phyloP scores from a whole-genome alignment of 2,329 filamentous ascomycete species.

The Myriangium duriaei region DNA sequence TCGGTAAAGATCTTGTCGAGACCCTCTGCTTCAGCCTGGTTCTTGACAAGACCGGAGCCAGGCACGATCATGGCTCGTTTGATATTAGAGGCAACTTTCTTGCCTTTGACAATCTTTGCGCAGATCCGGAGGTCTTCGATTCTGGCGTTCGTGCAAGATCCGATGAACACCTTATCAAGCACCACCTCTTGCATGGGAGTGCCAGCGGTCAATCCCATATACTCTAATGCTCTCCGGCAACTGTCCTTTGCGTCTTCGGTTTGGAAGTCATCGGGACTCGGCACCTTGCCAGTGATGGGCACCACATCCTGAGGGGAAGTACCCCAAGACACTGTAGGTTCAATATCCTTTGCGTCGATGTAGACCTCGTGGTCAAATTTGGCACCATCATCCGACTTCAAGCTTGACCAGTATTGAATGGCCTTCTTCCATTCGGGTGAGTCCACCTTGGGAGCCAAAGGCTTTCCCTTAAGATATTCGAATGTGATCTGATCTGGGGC shows the following conservation, averaged over 20 bases:
- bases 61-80: conserved; percentile 95
- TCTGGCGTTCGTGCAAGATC: conserved; percentile 92
- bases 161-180: conserved; percentile 95
- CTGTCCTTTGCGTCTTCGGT: conserved; percentile 68
- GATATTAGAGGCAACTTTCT: conserved; percentile 74
- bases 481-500: conserved; percentile 90
- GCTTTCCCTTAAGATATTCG: conserved; percentile 84
- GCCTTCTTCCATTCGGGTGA: conserved; percentile 86
- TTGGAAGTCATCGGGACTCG: conserved; percentile 75
- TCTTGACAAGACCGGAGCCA: conserved; percentile 87
- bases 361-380: conserved; percentile 82
- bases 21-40: conserved; percentile 79
- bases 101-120: conserved; percentile 73
- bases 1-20: conserved; percentile 85
- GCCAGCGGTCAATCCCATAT: conserved; percentile 85
- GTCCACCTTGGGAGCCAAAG: conserved; percentile 72
- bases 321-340: conserved; percentile 91
- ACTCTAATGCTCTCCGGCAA: conserved; percentile 73
- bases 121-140: conserved; percentile 91
- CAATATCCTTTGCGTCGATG: conserved; percentile 84
- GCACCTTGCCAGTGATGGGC: conserved; percentile 85
- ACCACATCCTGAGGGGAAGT: conserved; percentile 93
- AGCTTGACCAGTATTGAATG: conserved; percentile 70
- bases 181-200: conserved; percentile 84
- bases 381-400: conserved; percentile 77